Evolutionary conservation across 805 yeast genomes (phyloP), one percentile per base, ranked within the genome.

Genomic region (Metschnikowia sp.): DNA sequence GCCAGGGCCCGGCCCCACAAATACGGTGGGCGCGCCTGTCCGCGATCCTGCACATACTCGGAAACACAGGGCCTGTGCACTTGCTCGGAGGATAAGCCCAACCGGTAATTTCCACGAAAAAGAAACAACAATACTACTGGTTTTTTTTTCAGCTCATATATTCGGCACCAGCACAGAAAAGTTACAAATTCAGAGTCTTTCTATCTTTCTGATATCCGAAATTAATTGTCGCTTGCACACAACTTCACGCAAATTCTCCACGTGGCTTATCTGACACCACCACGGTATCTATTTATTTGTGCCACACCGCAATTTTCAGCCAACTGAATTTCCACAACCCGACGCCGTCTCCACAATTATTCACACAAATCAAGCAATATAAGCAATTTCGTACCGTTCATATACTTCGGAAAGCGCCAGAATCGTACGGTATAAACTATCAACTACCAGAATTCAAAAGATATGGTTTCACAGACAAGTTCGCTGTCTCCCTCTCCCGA

Each of bases 401-500:
- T 22, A 22, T 7, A 22, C 26, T 22, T 22, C 2, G 26, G 7
- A 22, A 22, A 22, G 26, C 26, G 26, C 7, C 26, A 22, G 8
- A 22, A 22, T 22, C 26, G 26, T 7, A 22, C 7, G 26, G 7
- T 4, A 22, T 7, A 5, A 22, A 7, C 26, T 22, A 22, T 5
- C 5, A 22, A 4, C 26, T 7, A 22, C 26, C 26, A 22, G 26
- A 22, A 22, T 22, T 3, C 26, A 22, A 38, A 38, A 42, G 29
- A 32, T 29, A 15, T 34, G 28, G 22, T 36, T 10, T 13, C 45
- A 30, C 33, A 38, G 8, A 29, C 13, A n/a, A 32, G 5, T 32
- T 19, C 43, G 11, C 42, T 45, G 48, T 45, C 44, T 32, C 44
- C 48, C n/a, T 45, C 48, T 19, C 48, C 48, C 12, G 48, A 45